Evolutionary conservation across 164 flowering plant species (phyloP), one percentile per base, ranked within the genome.

Genomic region (Nelumbo lutea): DNA sequence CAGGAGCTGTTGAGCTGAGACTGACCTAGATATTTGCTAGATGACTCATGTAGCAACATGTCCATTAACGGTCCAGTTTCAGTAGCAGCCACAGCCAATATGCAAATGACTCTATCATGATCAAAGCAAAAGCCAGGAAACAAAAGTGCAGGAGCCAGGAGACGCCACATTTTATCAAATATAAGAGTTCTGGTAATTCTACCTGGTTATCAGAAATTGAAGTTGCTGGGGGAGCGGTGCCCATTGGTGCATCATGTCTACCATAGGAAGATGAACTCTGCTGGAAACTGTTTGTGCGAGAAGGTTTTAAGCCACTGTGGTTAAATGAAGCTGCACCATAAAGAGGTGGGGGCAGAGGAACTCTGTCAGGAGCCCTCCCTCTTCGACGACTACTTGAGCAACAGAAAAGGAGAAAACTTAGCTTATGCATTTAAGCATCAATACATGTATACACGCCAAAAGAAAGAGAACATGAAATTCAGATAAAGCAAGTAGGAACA

Each of bases 341-440:
- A 14, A 79, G 50, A 46, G 92, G 96, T 7, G 97, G 88, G 47
- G 96, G 97, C 10, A 88, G 92, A 59, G 94, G 67, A 63, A 90
- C 77, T 69, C 90, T 83, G 60, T 74, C 79, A 3, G 85, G 79
- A 73, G 80, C 50, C 70, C 68, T 80, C 45, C 86, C 88, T 46
- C 69, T 83, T 44, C 73, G 77, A 11, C 78, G 38, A 58, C 95
- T 88, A 82, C 68, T 38, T 55, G 65, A 64, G 60, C 53, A 61
- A 27, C 48, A 11, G 14, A 44, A 43, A 13, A 61, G 43, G 13
- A 53, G 1, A 4, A 52, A 53, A 53, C n/a, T 53, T 53, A 53
- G 0, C 11, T 41, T 41, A 8, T 4, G 44, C 48, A 38, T 38
- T 13, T n/a, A 46, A 15, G 15, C 43, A 42, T 62, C 8, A 3